Evolutionary conservation across 1,284 basidiomycete species (phyloP), one percentile per base, ranked within the genome.

Genomic region (Xerocomus subilludens): DNA sequence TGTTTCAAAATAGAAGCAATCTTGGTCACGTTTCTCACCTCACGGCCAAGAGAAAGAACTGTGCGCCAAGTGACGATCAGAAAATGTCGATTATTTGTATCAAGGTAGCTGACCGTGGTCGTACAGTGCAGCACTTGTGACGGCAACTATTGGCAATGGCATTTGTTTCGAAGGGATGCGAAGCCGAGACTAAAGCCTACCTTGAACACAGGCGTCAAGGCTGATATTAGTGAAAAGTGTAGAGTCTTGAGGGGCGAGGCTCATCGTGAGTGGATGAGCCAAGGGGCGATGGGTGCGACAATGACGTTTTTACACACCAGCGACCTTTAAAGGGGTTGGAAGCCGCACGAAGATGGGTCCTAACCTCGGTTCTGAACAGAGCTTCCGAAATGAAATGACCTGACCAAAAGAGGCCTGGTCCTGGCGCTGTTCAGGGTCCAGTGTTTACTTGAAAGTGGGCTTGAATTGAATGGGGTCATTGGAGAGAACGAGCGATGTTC

Each of bases 21-120:
- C 47, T 32, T n/a, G 35, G 14, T 42, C 32, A 25, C 38, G 47
- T 32, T 53, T 70, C 81, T 71, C 63, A 79, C 81, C 73, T 82
- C 83, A 30, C 83, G 81, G 18, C 74, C 66, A 64, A 84, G 64
- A 33, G 71, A 47, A 51, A 84, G 80, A 49, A 38, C 81, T 82
- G 55, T 64, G 55, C 35, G 11, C 20, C 35, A 63, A 38, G 58
- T 36, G 49, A 67, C 11, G 10, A 55, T 80, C 38, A 67, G 33
- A 58, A 38, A 32, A 18, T 47, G 23, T 18, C 47, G 5, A 59
- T 42, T 30, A 38, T n/a, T 36, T 47, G 20, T 23, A 51, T 55
- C 32, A 53, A 3, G 42, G 18, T n/a, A 45, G 49, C 76, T 71
- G 65, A 80, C 81, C 76, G n/a, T 82, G 81, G 69, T 82, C 81